Percentiles rank a stretch among this genome's conserved stretches.
Conservation (phyloP, 495 filamentous ascomycete species). For the Penicillium antarcticum region DNA sequence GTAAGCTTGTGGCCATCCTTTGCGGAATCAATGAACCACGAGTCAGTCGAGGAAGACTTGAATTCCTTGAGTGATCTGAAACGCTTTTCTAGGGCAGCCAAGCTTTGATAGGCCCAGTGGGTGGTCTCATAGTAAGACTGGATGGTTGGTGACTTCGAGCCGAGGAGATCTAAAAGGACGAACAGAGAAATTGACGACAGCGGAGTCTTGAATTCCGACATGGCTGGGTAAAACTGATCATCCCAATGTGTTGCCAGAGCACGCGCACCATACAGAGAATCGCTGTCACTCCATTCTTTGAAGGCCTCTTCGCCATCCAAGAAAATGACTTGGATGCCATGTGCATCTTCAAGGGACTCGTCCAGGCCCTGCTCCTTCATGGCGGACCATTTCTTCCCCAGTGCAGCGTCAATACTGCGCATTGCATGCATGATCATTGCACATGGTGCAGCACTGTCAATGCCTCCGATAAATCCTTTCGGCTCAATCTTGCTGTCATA, state of each 20-base stretch:
- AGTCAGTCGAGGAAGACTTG: slow-evolving; percentile 36
- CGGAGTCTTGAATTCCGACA: slow-evolving; percentile 69
- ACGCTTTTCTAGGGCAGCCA: slow-evolving; percentile 67
- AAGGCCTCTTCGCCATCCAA: slow-evolving; percentile 97
- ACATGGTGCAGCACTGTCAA: slow-evolving; percentile 89
- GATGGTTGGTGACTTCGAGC: slow-evolving; percentile 63
- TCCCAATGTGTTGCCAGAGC: slow-evolving; percentile 77
- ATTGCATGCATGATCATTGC: slow-evolving; percentile 88
- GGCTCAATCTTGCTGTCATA: slow-evolving; percentile 86
- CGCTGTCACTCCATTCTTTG: slow-evolving; percentile 66
- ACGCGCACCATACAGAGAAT: slow-evolving; percentile 86
- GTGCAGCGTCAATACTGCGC: slow-evolving; percentile 69
- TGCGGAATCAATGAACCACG: slow-evolving; percentile 50
- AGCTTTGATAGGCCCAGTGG: slow-evolving; percentile 84
- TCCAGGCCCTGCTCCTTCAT: slow-evolving; percentile 58
- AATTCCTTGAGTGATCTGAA: slow-evolving; percentile 57
- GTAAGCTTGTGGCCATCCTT: slow-evolving; percentile 50
- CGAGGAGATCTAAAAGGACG: slow-evolving; percentile 88
- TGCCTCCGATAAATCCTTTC: slow-evolving; percentile 87
- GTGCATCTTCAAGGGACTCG: slow-evolving; percentile 58
- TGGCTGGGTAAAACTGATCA: slow-evolving; percentile 56
- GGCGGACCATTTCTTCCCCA: slow-evolving; percentile 76
- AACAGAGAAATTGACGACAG: slow-evolving; percentile 82
- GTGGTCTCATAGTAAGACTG: slow-evolving; percentile 82
- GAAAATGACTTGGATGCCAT: slow-evolving; percentile 84